Evolutionary conservation across 306 rosid genomes (phyloP).

Genomic region (Rosa chinensis): DNA sequence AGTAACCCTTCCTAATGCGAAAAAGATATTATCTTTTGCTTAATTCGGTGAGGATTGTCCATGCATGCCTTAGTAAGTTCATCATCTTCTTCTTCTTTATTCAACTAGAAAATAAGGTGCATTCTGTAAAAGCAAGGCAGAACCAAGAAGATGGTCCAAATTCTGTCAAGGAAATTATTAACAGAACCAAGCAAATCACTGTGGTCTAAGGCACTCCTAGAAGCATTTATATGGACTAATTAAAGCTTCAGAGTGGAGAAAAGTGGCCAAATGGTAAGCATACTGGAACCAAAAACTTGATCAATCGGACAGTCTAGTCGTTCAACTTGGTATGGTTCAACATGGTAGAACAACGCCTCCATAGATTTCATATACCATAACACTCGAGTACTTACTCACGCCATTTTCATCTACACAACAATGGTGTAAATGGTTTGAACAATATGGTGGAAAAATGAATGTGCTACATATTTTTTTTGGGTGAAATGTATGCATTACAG

Average conservation of each 20-base stretch:
- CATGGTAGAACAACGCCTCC: neutral
- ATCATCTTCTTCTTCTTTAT: neutral
- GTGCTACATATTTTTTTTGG: no score
- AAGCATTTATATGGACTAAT: neutral
- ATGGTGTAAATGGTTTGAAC: no score
- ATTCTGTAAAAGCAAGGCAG: neutral
- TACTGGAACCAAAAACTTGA: neutral
- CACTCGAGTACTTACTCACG: no score
- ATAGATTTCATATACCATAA: no score
- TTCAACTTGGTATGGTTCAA: neutral
- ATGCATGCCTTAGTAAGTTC: neutral
- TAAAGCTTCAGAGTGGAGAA: slow-evolving; percentile 9
- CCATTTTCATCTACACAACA: no score
- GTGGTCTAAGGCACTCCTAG: slow-evolving; percentile 6
- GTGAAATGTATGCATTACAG: no score
- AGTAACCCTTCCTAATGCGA: neutral
- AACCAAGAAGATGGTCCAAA: neutral
- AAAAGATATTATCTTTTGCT: neutral
- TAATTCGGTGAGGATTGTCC: neutral
- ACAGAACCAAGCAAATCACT: neutral
- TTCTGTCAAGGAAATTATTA: neutral
- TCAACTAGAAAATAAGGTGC: neutral
- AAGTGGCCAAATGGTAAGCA: slow-evolving; percentile 11
- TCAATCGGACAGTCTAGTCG: neutral
- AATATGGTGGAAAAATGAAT: no score